Evolutionary conservation across 306 rosid genomes (phyloP), one percentile per base, ranked within the genome.

Genomic region (Cucurbita pepo): DNA sequence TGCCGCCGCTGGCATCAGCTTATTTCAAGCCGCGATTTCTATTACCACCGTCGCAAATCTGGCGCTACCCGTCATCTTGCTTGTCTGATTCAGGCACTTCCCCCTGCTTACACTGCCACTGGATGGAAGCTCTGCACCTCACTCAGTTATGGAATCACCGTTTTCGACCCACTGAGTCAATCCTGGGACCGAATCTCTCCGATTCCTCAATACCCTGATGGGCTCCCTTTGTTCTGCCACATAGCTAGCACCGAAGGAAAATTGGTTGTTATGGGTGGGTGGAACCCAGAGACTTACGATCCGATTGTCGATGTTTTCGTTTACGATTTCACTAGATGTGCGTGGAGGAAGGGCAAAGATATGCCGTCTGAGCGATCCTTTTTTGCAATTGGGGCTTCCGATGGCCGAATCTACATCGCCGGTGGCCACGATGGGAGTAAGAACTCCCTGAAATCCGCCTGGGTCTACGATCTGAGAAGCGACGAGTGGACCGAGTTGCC

Each of bases 351-450:
- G 16, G 90, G 85, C 0, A 77, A 22, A 65, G 81, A 76, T 34
- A 84, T 86, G 86, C 90, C 88, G 13, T 80, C 76, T 55, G 67
- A 62, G 8, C 69, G 88, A 6, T 78, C 88, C 25, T 86, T 86
- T 78, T 86, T 82, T 37, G 90, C 88, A 52, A 74, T 79, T 47
- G 86, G 79, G 2, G 86, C 76, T 30, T 13, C 51, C 14, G 80
- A 43, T n/a, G 86, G 85, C 12, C 59, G 80, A 21, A 63, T 86
- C 34, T 73, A 41, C 54, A 50, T 86, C 53, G 83, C 88, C 45
- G 90, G 90, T 3, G 90, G 90, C 16, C 88, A 86, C 76, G 90
- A 86, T 61, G 85, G 60, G 69, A 82, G 44, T 74, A 86, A 86
- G 79, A 84, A 86, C 74, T 88, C 90, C 40, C 36, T 84, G 67